Percentiles rank a stretch among this genome's conserved stretches.
Evolutionary conservation across 441 rosid genomes (phyloP).

Genomic region (Cnidoscolus chayamansa): DNA sequence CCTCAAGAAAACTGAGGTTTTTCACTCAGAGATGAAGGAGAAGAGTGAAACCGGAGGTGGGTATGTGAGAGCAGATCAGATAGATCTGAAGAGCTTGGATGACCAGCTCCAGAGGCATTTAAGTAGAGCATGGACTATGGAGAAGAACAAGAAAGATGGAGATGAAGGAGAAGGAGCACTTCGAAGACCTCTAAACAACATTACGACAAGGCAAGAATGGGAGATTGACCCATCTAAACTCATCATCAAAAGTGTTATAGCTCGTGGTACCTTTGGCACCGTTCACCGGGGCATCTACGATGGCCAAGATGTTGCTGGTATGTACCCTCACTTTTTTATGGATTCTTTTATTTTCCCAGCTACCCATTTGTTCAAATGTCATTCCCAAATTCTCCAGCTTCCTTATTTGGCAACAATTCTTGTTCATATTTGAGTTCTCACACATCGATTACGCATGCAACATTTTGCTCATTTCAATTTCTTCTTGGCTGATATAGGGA

Average conservation of each 20-base stretch:
- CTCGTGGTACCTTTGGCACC: constrained; percentile 87
- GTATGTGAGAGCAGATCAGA: constrained; percentile 92
- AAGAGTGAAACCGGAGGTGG: constrained; percentile 68
- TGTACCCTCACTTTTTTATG: neutral
- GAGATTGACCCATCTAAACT: constrained; percentile 86
- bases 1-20: neutral
- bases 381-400: constrained; percentile 16
- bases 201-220: constrained; percentile 52
- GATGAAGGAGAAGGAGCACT: constrained; percentile 41
- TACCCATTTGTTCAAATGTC: constrained; percentile 1
- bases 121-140: constrained; percentile 64
- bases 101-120: constrained; percentile 87
- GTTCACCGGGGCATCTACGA: constrained; percentile 89
- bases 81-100: constrained; percentile 93
- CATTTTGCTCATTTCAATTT: neutral
- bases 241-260: constrained; percentile 66
- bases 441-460: neutral
- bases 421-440: constrained; percentile 9
- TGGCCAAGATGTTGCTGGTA: constrained; percentile 79
- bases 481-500: neutral
- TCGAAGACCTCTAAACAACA: constrained; percentile 25
- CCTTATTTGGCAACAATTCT: constrained; percentile 4
- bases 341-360: neutral
- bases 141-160: constrained; percentile 49
- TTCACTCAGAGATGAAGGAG: constrained; percentile 49